Evolutionary conservation across 2,329 filamentous ascomycete genomes (phyloP), one percentile per base, ranked within the genome.

Genomic region (Colletotrichum kahawae): DNA sequence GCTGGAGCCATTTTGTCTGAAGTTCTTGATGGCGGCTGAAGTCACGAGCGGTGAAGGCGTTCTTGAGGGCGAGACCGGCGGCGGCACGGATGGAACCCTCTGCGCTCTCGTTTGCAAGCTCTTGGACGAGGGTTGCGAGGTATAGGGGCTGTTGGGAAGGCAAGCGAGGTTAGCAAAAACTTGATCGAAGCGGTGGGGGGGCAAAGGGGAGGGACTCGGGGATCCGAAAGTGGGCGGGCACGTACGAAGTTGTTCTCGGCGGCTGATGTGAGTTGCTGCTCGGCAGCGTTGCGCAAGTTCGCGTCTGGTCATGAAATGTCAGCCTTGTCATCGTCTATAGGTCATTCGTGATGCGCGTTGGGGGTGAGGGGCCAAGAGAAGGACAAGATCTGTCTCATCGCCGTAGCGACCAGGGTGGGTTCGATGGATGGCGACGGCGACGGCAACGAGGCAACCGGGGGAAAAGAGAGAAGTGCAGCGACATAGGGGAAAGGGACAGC

Each of bases 1-100:
- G 92, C 84, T 93, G 92, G 77, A 97, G 89, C 97, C 97, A 99
- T 93, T 97, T 95, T 82, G 92, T 91, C 88, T 98, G 97, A 74
- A 98, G 92, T 84, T 97, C 94, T 83, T 95, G 93, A 87, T 98
- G 93, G 83, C 95, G 94, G 82, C 92, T 88, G 82, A 93, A 93
- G 86, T 99, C 97, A 89, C 97, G 94, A 82, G 96, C 95, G 82
- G 95, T 95, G 88, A 99, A 98, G 82, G 97, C 94, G 90, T 99
- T 99, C 89, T 99, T 99, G 82, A 99, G 90, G 80, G 97, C 96
- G 81, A 99, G 92, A 92, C 96, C 97, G 81, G 97, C 97, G 80
- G 97, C 96, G 80, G 95, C 94, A 90, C 97, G 94, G 83, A 98
- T 97, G 83, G 95, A 92, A 78, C 94, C 91, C 83, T 94, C 90